Conservation (phyloP, 2,329 filamentous ascomycete genomes). For the Xylaria sp. region DNA sequence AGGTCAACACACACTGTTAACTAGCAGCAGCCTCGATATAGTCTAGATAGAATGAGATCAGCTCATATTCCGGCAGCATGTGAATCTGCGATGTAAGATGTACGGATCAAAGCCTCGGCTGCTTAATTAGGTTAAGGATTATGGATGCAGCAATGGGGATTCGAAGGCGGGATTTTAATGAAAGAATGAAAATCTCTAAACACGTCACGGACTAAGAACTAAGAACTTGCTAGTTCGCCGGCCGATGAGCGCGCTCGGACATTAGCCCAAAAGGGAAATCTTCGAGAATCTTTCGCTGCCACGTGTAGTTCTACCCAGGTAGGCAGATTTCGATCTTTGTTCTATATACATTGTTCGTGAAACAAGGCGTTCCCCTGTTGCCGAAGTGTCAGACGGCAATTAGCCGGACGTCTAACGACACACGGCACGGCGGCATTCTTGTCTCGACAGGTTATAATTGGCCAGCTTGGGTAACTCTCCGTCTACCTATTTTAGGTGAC, state of each 20-base stretch:
- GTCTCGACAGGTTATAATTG: background rate
- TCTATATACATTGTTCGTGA: background rate
- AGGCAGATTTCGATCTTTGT: background rate
- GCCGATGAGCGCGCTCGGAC: background rate
- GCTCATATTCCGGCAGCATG: background rate
- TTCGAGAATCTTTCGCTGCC: conserved; percentile 30
- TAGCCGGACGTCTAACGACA: background rate
- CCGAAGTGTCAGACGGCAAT: conserved; percentile 27
- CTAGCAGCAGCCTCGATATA: background rate
- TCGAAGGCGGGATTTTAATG: background rate
- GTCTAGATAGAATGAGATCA: background rate
- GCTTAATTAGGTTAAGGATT: background rate
- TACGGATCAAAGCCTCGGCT: background rate
- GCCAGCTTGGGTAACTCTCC: background rate
- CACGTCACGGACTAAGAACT: background rate
- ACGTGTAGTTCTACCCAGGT: conserved; percentile 19
- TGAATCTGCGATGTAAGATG: background rate
- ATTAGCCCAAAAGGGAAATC: conserved; percentile 25
- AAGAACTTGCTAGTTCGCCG: background rate
- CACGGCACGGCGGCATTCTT: background rate
- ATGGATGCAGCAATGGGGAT: background rate
- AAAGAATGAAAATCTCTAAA: conserved; percentile 1
- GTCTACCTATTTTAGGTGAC: background rate
- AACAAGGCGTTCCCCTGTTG: conserved; percentile 18
- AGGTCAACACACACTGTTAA: background rate